A percentile compares a stretch with the other conserved stretches of the same genome.
Conservation (phyloP, 2,329 filamentous ascomycete species). For the Xylariaceae sp. region DNA sequence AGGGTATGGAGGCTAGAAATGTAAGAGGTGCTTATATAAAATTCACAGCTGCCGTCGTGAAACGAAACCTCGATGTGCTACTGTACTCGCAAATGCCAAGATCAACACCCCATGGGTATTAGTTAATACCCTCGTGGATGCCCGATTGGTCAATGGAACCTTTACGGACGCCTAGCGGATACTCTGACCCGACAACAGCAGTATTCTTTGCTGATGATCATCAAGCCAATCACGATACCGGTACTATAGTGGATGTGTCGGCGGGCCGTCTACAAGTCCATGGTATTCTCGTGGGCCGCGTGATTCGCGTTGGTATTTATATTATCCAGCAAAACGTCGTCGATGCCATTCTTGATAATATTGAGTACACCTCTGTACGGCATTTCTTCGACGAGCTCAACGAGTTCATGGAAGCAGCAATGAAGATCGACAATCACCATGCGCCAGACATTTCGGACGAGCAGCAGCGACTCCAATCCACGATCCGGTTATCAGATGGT, state of each 20-base stretch:
- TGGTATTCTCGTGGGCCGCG: conserved; percentile 33
- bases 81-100: conserved; percentile 38
- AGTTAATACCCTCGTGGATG: conserved; percentile 44
- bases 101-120: conserved; percentile 28
- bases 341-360: conserved; percentile 1
- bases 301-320: conserved; percentile 30
- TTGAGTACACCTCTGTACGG: conserved; percentile 34
- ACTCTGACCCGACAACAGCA: conserved; percentile 31
- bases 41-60: conserved; percentile 30
- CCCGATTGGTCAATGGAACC: conserved; percentile 41
- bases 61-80: conserved; percentile 37
- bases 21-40: conserved; percentile 18
- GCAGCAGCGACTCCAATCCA: conserved; percentile 1
- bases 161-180: conserved; percentile 35
- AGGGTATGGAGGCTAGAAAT: conserved; percentile 19
- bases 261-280: conserved; percentile 23
- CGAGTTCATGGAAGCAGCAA: conserved; percentile 26
- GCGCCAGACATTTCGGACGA: conserved; percentile 5
- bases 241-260: conserved; percentile 15
- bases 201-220: conserved; percentile 35
- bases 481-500: conserved; percentile 22
- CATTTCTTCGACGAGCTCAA: conserved; percentile 38
- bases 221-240: background rate
- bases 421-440: background rate
- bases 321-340: conserved; percentile 15